Percentiles rank a stretch among this genome's conserved stretches.
Evolutionary conservation across 441 rosid species (phyloP).

Genomic region (Euphorbia celastroides): DNA sequence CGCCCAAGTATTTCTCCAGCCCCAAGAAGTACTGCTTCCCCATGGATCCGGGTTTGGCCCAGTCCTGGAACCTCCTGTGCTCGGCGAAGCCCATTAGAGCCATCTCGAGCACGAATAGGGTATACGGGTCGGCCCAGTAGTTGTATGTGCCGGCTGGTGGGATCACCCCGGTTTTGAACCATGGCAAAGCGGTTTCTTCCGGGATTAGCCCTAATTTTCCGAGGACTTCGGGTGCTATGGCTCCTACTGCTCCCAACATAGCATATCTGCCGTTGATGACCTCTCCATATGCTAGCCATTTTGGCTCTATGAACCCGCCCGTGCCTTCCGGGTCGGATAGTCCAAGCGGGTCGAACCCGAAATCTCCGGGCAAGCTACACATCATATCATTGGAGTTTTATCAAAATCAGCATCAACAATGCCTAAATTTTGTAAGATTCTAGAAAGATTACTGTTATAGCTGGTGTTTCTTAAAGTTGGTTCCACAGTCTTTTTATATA

Average conservation of each 20-base stretch:
- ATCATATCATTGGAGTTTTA: not conserved
- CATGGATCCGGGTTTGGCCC: slow-evolving; percentile 84
- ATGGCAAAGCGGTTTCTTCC: slow-evolving; percentile 74
- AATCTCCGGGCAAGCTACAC: slow-evolving; percentile 87
- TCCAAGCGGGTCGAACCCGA: slow-evolving; percentile 91
- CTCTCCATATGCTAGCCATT: slow-evolving; percentile 92
- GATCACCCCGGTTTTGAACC: slow-evolving; percentile 92
- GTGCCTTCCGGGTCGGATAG: slow-evolving; percentile 95
- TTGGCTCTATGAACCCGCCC: slow-evolving; percentile 93
- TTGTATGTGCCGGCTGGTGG: slow-evolving; percentile 90
- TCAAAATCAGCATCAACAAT: not conserved
- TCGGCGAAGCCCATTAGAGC: slow-evolving; percentile 96
- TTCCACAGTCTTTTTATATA: no score
- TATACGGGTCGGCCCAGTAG: slow-evolving; percentile 93
- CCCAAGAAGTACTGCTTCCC: slow-evolving; percentile 91
- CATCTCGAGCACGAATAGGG: slow-evolving; percentile 78
- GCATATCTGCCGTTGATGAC: slow-evolving; percentile 77
- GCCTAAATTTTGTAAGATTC: no score
- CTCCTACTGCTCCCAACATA: slow-evolving; percentile 79
- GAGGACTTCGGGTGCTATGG: slow-evolving; percentile 81
- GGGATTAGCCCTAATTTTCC: slow-evolving; percentile 82
- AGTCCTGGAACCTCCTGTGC: slow-evolving; percentile 94
- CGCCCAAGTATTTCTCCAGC: slow-evolving; percentile 65
- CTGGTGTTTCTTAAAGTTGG: no score
- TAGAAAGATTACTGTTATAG: no score